phyloP scores from a whole-genome alignment of 2,329 filamentous ascomycete genomes.

The Celoporthe dispersa region DNA sequence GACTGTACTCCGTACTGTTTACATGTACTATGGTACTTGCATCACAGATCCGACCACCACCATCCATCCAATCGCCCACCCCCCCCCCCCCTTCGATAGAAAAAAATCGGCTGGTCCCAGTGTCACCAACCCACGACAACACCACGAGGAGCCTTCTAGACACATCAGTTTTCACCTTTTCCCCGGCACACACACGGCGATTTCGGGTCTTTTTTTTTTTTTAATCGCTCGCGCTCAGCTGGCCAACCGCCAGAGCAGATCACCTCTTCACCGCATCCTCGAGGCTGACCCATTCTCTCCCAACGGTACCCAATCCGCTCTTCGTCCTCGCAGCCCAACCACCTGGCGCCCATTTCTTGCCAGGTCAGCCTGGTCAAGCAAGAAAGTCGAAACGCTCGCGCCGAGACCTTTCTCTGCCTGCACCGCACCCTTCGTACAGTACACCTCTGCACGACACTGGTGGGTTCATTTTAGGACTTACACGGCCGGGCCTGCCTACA shows the following conservation, averaged over 20 bases:
- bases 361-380: slow-evolving; percentile 23
- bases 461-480: background rate
- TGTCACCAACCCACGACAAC: background rate
- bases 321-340: slow-evolving; percentile 24
- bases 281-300: slow-evolving; percentile 5
- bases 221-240: slow-evolving; percentile 7
- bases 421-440: no score
- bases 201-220: background rate
- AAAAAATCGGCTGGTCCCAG: background rate
- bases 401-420: slow-evolving; percentile 13
- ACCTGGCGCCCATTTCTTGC: background rate
- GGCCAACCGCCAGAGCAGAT: background rate
- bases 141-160: slow-evolving; percentile 2
- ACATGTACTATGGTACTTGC: background rate
- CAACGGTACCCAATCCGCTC: slow-evolving; percentile 24
- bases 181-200: background rate
- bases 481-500: slow-evolving; percentile 4
- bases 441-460: background rate
- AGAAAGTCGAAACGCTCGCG: slow-evolving; percentile 10
- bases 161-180: background rate
- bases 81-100: no score
- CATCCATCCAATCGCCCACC: background rate
- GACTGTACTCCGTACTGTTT: background rate
- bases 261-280: slow-evolving; percentile 18
- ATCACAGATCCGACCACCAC: background rate